Evolutionary conservation across 306 rosid species (phyloP), one percentile per base, ranked within the genome.

Genomic region (Corylus americana): DNA sequence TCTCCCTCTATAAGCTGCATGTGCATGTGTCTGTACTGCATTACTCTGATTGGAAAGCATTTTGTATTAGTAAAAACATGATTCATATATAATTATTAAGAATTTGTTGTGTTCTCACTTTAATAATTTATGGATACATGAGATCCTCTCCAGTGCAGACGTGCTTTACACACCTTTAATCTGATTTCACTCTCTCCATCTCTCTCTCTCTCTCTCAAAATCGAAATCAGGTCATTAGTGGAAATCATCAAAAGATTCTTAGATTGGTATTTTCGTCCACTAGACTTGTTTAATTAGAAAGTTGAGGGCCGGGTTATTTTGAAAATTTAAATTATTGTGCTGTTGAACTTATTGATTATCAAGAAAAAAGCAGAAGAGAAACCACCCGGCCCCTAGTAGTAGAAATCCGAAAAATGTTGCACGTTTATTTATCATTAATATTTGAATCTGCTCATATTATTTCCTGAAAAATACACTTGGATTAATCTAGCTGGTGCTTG

Each of bases 71-170:
- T 17, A 1, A 55, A 55, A 55, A 55, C 9, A 55, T 12, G 5
- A 62, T 3, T 62, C 37, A 62, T 25, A 12, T 27, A 11, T 11
- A 3, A 17, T 39, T 1, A 35, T 35, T 10, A 62, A 62, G 69
- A 14, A 62, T 62, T 16, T 62, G 9, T 13, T 29, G 45, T 20
- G 66, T 11, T 59, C 25, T 31, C 18, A 29, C 9, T 12, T 81
- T 58, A 50, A 47, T 68, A 79, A 53, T 64, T 39, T 64, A 5
- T 22, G 7, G 55, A 70, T n/a, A 75, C 53, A 66, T 37, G 12
- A 76, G 71, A 73, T 72, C 62, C 63, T 74, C 58, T 35, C 44
- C 72, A 31, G 61, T 55, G 70, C 14, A 35, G 25, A 74, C 16
- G 18, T 47, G 61, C 37, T 45, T 42, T 47, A 31, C 62, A 78